Conservation (phyloP, 805 yeast genomes). For the Myxozyma vanderwaltii region DNA sequence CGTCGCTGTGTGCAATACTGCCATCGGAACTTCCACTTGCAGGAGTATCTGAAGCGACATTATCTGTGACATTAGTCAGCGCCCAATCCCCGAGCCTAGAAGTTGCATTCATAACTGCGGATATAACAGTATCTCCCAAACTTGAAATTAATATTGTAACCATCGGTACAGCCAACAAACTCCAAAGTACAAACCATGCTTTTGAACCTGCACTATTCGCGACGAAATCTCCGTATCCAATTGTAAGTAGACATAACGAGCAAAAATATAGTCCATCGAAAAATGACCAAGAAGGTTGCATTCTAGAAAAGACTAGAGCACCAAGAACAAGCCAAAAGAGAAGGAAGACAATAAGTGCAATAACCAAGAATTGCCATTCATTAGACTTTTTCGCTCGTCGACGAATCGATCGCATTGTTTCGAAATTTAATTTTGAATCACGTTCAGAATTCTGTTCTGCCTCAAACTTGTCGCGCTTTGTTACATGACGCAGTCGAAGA, state of each 20-base stretch:
- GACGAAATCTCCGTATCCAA: constrained; percentile 80
- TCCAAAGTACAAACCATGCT: constrained; percentile 77
- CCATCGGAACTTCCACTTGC: too few relatives aligned
- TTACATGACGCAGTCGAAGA: constrained; percentile 46
- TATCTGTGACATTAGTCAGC: constrained; percentile 3
- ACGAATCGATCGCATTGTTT: constrained; percentile 57
- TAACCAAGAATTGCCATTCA: constrained; percentile 33
- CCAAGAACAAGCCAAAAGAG: constrained; percentile 69
- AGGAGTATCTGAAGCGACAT: too few relatives aligned
- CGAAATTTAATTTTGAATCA: constrained; percentile 43
- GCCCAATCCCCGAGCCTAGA: constrained; percentile 8
- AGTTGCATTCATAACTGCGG: constrained; percentile 16
- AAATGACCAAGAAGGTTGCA: constrained; percentile 70
- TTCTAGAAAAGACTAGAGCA: constrained; percentile 58
- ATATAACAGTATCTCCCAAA: constrained; percentile 58
- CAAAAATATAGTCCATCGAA: constrained; percentile 75
- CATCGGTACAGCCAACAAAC: constrained; percentile 77
- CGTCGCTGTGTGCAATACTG: too few relatives aligned
- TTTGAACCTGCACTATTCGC: constrained; percentile 68
- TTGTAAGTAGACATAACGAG: constrained; percentile 71
- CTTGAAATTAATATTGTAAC: constrained; percentile 80
- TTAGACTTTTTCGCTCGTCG: constrained; percentile 36
- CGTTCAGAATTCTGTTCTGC: constrained; percentile 24
- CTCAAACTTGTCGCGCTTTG: constrained; percentile 1
- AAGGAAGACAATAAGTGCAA: constrained; percentile 21